Evolutionary conservation across 2,329 filamentous ascomycete species (phyloP), one percentile per base, ranked within the genome.

Genomic region (Exophiala sp.): DNA sequence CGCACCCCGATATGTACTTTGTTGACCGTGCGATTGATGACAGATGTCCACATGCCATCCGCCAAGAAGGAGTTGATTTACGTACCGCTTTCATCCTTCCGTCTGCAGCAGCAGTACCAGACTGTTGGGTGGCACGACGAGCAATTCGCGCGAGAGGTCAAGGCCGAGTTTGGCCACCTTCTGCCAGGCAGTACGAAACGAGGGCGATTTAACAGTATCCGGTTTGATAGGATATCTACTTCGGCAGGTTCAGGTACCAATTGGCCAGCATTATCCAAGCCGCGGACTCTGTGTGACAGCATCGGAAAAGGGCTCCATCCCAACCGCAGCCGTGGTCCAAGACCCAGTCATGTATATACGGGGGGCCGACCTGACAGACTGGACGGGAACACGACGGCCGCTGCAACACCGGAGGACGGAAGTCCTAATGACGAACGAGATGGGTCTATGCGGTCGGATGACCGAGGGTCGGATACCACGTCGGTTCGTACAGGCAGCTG

Each of bases 61-160:
- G 68, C 69, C 2, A 74, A 75, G 18, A 68, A 75, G 1, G 73
- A 73, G 22, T 77, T 79, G 60, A 72, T 75, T 48, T 83, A 84
- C 56, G 72, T 77, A 1, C 81, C 83, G 0, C 68, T 86, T 23
- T 76, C 69, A 38, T 80, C 86, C 57, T 86, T 86, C 69, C 81
- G 79, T 57, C 71, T 77, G 6, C 81, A 82, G 50, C 84, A 87
- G 64, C 76, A 83, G 54, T 74, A 79, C 0, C 77, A 81, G 58
- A 70, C 74, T 22, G 73, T 73, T 52, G 71, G 75, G 24, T 67
- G 72, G 0, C 77, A 80, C 56, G 74, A 81, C 38, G 72, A 78
- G 3, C 74, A 73, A 2, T 86, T 87, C 59, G 73, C 76, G 1
- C 75, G 78, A 49, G 74, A 74, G 24, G 73, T 83, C 2, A 77